Conservation (phyloP, 495 filamentous ascomycete genomes). For the Aspergillus taichungensis region DNA sequence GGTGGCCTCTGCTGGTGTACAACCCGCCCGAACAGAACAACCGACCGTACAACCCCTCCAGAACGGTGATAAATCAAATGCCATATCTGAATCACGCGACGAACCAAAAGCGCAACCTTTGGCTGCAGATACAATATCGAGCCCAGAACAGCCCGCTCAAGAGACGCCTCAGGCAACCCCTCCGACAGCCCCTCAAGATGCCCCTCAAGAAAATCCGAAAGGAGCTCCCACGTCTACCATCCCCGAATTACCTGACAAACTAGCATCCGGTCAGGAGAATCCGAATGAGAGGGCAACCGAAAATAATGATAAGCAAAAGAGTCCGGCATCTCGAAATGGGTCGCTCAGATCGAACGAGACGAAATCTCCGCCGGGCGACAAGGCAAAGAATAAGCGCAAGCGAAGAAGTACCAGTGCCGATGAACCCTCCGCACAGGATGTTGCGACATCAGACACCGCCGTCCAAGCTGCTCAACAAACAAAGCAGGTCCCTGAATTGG, state of each 20-base stretch:
- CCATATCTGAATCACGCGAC: background rate
- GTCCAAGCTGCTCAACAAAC: background rate
- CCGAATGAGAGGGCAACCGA: background rate
- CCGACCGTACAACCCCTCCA: background rate
- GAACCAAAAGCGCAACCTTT: background rate
- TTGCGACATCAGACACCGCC: background rate
- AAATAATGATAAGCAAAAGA: background rate
- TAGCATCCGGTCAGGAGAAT: background rate
- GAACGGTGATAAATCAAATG: conserved; percentile 5
- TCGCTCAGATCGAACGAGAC: conserved; percentile 3
- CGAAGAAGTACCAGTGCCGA: conserved; percentile 3
- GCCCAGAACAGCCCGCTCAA: background rate
- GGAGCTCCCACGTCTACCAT: background rate
- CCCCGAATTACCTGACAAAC: background rate
- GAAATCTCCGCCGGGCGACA: conserved; percentile 4
- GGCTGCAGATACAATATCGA: background rate
- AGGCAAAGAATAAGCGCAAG: conserved; percentile 3
- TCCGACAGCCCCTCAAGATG: background rate
- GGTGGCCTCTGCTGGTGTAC: conserved; percentile 1
- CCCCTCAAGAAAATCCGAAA: background rate
- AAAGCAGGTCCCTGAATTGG: background rate
- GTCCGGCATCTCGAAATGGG: background rate
- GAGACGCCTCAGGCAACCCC: background rate
- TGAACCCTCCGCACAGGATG: background rate
- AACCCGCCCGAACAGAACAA: background rate